Base-by-base conservation (phyloP, 768 basidiomycete genomes). In the Leccinum sublutescens region DNA sequence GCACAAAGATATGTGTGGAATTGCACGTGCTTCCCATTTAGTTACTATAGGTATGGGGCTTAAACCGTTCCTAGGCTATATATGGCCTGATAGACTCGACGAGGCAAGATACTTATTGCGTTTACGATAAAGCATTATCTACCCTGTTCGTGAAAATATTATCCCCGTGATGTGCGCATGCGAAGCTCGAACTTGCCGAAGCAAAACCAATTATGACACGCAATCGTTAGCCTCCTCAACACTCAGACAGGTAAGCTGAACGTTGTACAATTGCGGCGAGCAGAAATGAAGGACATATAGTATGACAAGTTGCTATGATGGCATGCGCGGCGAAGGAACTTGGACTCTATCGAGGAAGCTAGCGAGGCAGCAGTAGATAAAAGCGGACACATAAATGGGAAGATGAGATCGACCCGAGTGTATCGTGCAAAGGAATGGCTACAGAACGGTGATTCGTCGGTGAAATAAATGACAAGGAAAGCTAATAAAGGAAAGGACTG, bases 361-460 rank as follows among this genome's bases (percentile, higher is more conserved):
- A n/a, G 5, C 21, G 40, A 29, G 38, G 23, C n/a, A 51, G 45
- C n/a, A 33, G 33, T 4, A 49, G 19, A 31, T 8, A 40, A 33
- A 34, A 25, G 12, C 1, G 21, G 29, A 29, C 33, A 21, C 21
- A 12, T 34, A 49, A 21, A 34, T 23, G 27, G 19, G 55, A 17
- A 38, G 55, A 45, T 38, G 38, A 8, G 7, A 12, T 43, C 40
- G 4, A 15, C 17, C 38, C 17, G 17, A 40, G 38, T 10, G 29
- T 56, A 60, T 56, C 56, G 52, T 63, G 63, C 58, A 57, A 49
- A 54, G 27, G 0, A 15, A 52, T 34, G 8, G 36, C 17, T 19
- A 17, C 17, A 50, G 3, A 56, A 33, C 12, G 33, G 48, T 2
- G 23, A 27, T 6, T 27, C 25, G 25, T 25, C 25, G 25, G 45